Base-by-base conservation (phyloP, 1,284 basidiomycete genomes). In the Ceratobasidium sp. region DNA sequence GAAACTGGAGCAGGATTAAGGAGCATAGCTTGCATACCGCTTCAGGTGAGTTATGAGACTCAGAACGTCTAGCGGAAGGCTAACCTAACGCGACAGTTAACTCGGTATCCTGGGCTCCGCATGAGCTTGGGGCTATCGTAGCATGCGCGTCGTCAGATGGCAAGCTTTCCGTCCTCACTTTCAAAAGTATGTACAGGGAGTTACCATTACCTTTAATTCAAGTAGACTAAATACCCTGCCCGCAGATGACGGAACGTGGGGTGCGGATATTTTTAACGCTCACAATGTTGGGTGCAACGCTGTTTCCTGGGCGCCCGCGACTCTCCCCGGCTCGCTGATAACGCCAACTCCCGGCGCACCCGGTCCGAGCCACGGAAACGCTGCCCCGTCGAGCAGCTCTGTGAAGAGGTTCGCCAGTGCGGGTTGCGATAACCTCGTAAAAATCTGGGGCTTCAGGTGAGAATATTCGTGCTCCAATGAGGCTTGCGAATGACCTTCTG, bases 121-220 rank as follows among this genome's bases (percentile, higher is more conserved):
- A 98, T 79, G 97, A 99, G 82, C 89, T 99, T 15, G 97, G 98
- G 71, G 95, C 98, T 0, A 97, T 98, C 78, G 88, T 99, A 57
- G 97, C 96, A 0, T 99, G 97, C 80, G 97, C 97, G 0, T 97
- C 95, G n/a, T 98, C 96, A 1, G 97, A 99, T 82, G 97, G 97
- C 77, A 98, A 98, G 82, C 90, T 99, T 65, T 99, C 97, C 8
- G 96, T 99, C 31, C 86, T 99, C 76, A 95, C 94, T 7, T 99
- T 99, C 87, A 97, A 98, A 89, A 95, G 96, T 96, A 79, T 77
- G 90, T 86, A n/a, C 1, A 19, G n/a, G 27, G 8, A 33, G 73
- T 50, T 44, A 29, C 29, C 36, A 36, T 56, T 17, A 2, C 57
- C 36, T 48, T 24, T 33, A 11, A n/a, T 36, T 33, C 29, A 59